Percentiles rank a stretch among this genome's conserved stretches.
Evolutionary conservation across 2,329 filamentous ascomycete species (phyloP).

Genomic region (Colletotrichum gigasporum): DNA sequence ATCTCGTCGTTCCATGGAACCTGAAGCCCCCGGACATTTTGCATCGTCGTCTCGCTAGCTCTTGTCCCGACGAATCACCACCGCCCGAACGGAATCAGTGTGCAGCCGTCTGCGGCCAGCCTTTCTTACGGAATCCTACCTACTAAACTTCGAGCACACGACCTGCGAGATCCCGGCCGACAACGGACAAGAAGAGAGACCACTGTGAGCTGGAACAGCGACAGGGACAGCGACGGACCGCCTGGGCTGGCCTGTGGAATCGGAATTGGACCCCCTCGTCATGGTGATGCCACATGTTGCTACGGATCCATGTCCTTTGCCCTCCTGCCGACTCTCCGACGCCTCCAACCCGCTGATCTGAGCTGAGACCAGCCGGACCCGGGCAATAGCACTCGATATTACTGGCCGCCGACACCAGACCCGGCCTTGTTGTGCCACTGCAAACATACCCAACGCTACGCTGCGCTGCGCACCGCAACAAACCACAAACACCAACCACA

Average conservation of each 20-base stretch:
- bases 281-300: conserved; percentile 31
- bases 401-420: background rate
- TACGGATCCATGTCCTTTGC: conserved; percentile 23
- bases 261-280: conserved; percentile 28
- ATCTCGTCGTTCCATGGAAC: background rate
- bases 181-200: too few species aligned
- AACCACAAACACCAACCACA: conserved; percentile 23
- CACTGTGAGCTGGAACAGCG: too few species aligned
- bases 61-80: conserved; percentile 18
- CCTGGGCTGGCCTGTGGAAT: too few species aligned
- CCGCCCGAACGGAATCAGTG: background rate
- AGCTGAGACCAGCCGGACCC: background rate
- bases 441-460: conserved; percentile 23
- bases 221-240: too few species aligned
- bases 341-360: background rate
- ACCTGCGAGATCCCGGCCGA: background rate
- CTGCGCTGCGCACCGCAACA: background rate
- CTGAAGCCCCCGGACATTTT: background rate
- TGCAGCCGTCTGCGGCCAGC: background rate
- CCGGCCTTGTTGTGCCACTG: too few species aligned
- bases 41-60: conserved; percentile 15
- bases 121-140: background rate
- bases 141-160: background rate
- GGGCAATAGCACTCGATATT: background rate
- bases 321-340: background rate